Evolutionary conservation across 1,284 basidiomycete genomes (phyloP), one percentile per base, ranked within the genome.

Genomic region (Gomphus bonarii): DNA sequence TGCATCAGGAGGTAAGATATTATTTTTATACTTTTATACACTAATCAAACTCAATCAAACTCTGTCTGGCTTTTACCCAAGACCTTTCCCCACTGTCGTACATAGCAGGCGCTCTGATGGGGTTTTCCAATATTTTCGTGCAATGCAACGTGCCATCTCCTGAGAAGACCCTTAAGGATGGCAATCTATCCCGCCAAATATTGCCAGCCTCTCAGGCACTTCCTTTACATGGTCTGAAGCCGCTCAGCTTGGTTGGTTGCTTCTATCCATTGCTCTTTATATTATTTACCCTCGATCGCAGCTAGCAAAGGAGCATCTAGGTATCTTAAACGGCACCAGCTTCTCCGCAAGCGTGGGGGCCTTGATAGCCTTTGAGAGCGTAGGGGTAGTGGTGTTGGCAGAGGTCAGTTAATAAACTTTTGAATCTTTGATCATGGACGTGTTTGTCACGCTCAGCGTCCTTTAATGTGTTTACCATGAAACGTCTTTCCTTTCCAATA

Each of bases 31-130:
- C 25, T 47, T 16, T 20, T 3, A 9, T 31, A 18, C 12, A 22
- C 12, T 3, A 35, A 47, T 25, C 25, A 25, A 35, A 12, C 3
- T 35, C 11, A 10, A 35, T 12, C 14, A 10, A 10, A 31, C 46
- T 48, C 28, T 31, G 1, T 22, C 28, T 7, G 46, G 10, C 38
- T 33, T 18, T n/a, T 20, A 7, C 63, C 60, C 57, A 58, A 86
- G 85, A 89, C 69, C 71, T 89, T 30, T 79, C 82, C 6, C 84
- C 89, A n/a, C 74, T 93, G 9, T 88, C 86, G 0, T 94, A 94
- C 68, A 83, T 94, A 58, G 91, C 91, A 3, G 88, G 85, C 10
- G 78, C 82, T 48, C 71, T 93, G 44, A 84, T 82, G 54, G 90
- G 86, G 5, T 89, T 90, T 66, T 84, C 87, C 1, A 80, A 84